A percentile compares a stretch with the other conserved stretches of the same genome.
Conservation (phyloP, 2,329 filamentous ascomycete genomes). For the Botrytis squamosa region DNA sequence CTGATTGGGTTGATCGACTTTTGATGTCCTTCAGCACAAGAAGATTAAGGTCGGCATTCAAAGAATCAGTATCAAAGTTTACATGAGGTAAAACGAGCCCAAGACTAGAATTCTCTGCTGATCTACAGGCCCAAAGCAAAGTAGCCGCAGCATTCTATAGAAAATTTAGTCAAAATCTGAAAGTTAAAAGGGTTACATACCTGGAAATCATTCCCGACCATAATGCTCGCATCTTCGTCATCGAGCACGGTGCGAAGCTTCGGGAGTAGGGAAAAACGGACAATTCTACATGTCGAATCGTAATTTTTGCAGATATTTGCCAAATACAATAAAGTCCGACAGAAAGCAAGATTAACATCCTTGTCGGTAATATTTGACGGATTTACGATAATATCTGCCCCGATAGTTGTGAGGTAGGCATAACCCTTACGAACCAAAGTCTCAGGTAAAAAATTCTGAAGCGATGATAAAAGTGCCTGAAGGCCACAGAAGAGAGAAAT, state of each 20-base stretch:
- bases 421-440: slow-evolving; percentile 38
- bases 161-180: slow-evolving; percentile 21
- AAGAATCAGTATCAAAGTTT: slow-evolving; percentile 30
- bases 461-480: slow-evolving; percentile 30
- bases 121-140: slow-evolving; percentile 30
- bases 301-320: slow-evolving; percentile 30
- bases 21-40: slow-evolving; percentile 25
- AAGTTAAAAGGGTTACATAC: slow-evolving; percentile 24
- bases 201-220: slow-evolving; percentile 33
- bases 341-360: slow-evolving; percentile 24
- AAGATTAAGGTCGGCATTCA: slow-evolving; percentile 31
- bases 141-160: slow-evolving; percentile 27
- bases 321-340: slow-evolving; percentile 33
- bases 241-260: slow-evolving; percentile 23
- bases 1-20: slow-evolving; percentile 2
- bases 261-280: slow-evolving; percentile 33
- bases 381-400: slow-evolving; percentile 31
- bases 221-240: slow-evolving; percentile 15
- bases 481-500: slow-evolving; percentile 30
- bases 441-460: slow-evolving; percentile 25
- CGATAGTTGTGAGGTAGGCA: slow-evolving; percentile 33
- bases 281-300: slow-evolving; percentile 28
- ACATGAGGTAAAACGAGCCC: slow-evolving; percentile 4
- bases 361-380: slow-evolving; percentile 25
- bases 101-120: slow-evolving; percentile 1